Evolutionary conservation across 176 grass and related monocot genomes (phyloP), one percentile per base, ranked within the genome.

Genomic region (Chrysopogon serrulatus): DNA sequence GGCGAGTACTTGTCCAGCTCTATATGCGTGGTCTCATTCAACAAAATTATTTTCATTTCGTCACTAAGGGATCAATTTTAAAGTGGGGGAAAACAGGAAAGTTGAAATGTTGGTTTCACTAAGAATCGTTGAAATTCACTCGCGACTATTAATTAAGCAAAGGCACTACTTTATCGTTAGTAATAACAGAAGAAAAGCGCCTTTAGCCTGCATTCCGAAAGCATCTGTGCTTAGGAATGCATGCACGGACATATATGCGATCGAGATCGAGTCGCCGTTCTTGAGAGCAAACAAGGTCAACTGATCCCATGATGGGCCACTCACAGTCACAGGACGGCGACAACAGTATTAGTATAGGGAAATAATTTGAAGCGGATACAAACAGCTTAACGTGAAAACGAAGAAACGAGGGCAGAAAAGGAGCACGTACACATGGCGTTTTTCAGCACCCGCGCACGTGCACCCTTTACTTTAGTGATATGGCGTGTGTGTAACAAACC

Each of bases 391-490:
- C 76, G 84, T 86, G 84, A 71, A 23, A 63, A 62, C 7, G 67
- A 86, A 79, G 66, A 49, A 24, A 84, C 61, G 19, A 34, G 41
- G 14, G 11, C 13, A 9, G n/a, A 26, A 60, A 62, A 33, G 68
- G 51, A 24, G 28, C 70, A 28, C 41, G 23, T 61, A 68, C 39
- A 28, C 41, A 48, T 31, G 67, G 56, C 84, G 69, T 63, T 72
- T 56, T 86, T 63, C 66, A 72, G 84, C 76, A 54, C 24, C 65
- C 17, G 24, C 44, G 77, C 76, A 73, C 84, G 84, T 73, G 77
- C 53, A 62, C 57, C 40, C 41, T 57, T 53, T 72, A 32, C 39
- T 79, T 86, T 71, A 18, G 17, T 18, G 60, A 74, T 53, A 74
- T 43, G 43, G 11, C 5, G 19, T 18, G 36, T 18, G 61, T 32